Evolutionary conservation across 2,329 filamentous ascomycete genomes (phyloP).

Genomic region (Xylariaceae sp.): DNA sequence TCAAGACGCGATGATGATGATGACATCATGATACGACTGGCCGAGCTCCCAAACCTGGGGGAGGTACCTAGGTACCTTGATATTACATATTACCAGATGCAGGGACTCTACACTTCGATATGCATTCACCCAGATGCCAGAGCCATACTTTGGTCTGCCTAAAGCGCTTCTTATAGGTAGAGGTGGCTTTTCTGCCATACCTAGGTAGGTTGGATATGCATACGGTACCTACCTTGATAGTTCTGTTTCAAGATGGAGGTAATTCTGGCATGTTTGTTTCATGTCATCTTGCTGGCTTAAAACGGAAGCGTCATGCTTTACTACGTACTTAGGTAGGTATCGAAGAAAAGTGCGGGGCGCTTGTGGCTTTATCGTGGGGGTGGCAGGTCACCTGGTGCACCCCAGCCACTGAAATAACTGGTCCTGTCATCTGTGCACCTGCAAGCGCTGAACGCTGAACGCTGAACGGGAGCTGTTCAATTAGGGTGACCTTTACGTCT

Average conservation of each 20-base stretch:
- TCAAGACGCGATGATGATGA: slow-evolving; percentile 31
- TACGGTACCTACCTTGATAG: too few species aligned
- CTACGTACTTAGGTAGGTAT: neutral
- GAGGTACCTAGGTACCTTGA: too few species aligned
- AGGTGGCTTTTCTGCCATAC: too few species aligned
- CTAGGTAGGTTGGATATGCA: too few species aligned
- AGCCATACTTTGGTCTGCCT: too few species aligned
- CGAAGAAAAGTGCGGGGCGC: slow-evolving; percentile 8
- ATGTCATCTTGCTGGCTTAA: neutral
- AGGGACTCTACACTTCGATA: too few species aligned
- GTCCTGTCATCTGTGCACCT: neutral
- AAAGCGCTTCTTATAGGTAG: too few species aligned
- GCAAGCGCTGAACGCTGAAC: slow-evolving; percentile 22
- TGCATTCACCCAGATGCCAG: too few species aligned
- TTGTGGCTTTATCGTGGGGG: slow-evolving; percentile 24
- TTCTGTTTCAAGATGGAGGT: too few species aligned
- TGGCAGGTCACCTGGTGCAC: slow-evolving; percentile 22
- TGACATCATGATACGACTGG: neutral
- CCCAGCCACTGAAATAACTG: slow-evolving; percentile 23
- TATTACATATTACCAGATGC: too few species aligned
- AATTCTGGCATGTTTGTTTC: too few species aligned
- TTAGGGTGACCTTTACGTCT: slow-evolving; percentile 22
- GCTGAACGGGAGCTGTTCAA: slow-evolving; percentile 9
- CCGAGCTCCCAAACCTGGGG: neutral
- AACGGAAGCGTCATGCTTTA: neutral